Evolutionary conservation across 768 basidiomycete species (phyloP).

Genomic region (Leccinum pellstonianum): DNA sequence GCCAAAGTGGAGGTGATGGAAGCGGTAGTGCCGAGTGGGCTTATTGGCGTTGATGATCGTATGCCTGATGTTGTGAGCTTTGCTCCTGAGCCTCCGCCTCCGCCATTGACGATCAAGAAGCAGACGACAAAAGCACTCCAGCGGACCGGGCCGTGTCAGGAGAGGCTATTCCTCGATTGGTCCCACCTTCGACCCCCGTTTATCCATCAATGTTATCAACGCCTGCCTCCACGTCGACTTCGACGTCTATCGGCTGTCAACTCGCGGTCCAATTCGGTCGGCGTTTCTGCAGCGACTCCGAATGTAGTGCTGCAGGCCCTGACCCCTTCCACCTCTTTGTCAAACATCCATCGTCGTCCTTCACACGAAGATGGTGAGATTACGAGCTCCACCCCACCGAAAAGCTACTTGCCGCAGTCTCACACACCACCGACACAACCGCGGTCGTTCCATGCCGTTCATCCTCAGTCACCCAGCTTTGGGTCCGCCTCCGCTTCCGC

Average conservation of each 20-base stretch:
- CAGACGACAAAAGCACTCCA: conserved; percentile 17
- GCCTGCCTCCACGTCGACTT: conserved; percentile 21
- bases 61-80: conserved; percentile 25
- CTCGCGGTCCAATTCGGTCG: conserved; percentile 29
- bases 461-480: conserved; percentile 25
- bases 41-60: conserved; percentile 17
- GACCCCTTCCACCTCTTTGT: conserved; percentile 2
- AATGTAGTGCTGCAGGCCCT: conserved; percentile 1
- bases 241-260: conserved; percentile 20
- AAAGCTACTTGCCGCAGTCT: conserved; percentile 37
- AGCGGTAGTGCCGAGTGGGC: conserved; percentile 19
- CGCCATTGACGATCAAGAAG: conserved; percentile 27
- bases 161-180: not conserved
- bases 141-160: not conserved
- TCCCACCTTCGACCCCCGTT: conserved; percentile 5
- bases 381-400: conserved; percentile 35
- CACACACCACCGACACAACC: conserved; percentile 49
- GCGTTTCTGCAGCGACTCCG: conserved; percentile 11
- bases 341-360: conserved; percentile 22
- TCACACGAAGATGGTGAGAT: conserved; percentile 59
- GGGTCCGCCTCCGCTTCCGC: conserved; percentile 25
- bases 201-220: conserved; percentile 11
- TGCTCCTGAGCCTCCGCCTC: conserved; percentile 33
- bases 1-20: conserved; percentile 31
- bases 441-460: conserved; percentile 40